phyloP scores from a whole-genome alignment of 1,284 basidiomycete genomes.

The Ganoderma sp. region DNA sequence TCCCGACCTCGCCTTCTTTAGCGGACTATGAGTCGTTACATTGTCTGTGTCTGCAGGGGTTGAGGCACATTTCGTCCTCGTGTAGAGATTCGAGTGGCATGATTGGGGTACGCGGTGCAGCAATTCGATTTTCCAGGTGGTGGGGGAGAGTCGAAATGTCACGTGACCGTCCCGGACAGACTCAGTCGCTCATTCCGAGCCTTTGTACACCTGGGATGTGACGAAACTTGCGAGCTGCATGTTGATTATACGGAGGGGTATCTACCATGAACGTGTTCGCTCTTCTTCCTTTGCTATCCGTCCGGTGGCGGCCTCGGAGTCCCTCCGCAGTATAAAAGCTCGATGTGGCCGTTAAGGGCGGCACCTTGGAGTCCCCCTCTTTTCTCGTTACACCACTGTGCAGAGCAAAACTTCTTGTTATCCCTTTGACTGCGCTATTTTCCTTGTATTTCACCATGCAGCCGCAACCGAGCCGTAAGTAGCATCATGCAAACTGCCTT shows the following conservation, averaged over 20 bases:
- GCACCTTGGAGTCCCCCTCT: conserved; percentile 15
- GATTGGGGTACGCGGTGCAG: neutral
- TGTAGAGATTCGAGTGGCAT: neutral
- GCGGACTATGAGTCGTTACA: neutral
- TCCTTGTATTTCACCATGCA: conserved; percentile 20
- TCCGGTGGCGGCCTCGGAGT: conserved; percentile 20
- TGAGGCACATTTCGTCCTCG: neutral
- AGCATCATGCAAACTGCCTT: neutral
- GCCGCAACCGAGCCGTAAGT: conserved; percentile 27
- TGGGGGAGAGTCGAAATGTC: neutral
- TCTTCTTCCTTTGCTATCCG: conserved; percentile 27
- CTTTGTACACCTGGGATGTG: conserved; percentile 15
- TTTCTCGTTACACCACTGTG: conserved; percentile 17
- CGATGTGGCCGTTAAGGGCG: conserved; percentile 8
- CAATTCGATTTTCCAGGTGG: neutral
- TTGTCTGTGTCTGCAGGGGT: neutral
- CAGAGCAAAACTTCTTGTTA: conserved; percentile 14
- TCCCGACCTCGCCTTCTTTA: neutral
- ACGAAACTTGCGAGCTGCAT: conserved; percentile 17
- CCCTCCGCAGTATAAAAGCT: conserved; percentile 23
- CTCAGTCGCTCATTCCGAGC: neutral
- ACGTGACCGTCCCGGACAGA: conserved; percentile 13
- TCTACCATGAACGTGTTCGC: neutral
- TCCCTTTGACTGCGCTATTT: conserved; percentile 7
- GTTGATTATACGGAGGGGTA: conserved; percentile 25